Conservation (phyloP, 495 filamentous ascomycete genomes). For the Tuber calosporum region DNA sequence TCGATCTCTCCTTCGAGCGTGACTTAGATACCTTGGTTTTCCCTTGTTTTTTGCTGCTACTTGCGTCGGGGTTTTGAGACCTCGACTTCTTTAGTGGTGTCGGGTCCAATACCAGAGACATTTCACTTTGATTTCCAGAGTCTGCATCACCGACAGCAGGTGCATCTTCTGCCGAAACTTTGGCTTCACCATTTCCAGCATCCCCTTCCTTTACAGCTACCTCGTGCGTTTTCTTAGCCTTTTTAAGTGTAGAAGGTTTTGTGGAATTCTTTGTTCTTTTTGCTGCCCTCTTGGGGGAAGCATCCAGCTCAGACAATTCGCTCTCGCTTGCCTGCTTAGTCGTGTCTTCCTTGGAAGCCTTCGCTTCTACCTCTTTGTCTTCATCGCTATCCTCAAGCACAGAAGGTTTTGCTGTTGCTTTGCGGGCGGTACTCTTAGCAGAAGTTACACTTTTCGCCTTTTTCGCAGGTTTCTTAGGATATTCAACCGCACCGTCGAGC, state of each 20-base stretch:
- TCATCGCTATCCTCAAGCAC: conserved; percentile 22
- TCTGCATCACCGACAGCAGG: conserved; percentile 35
- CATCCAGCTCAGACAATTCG: conserved; percentile 30
- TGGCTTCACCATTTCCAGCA: conserved; percentile 33
- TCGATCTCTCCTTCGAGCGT: conserved; percentile 20
- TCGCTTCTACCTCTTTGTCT: conserved; percentile 2
- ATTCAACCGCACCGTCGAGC: conserved; percentile 15
- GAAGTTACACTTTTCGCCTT: conserved; percentile 14
- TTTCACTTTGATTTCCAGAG: conserved; percentile 65
- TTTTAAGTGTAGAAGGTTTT: conserved; percentile 11
- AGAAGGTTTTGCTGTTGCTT: conserved; percentile 22
- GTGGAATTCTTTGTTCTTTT: conserved; percentile 14
- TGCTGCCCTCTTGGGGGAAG: conserved; percentile 24
- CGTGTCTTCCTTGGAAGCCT: background rate
- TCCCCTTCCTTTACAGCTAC: conserved; percentile 44
- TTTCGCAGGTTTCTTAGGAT: background rate
- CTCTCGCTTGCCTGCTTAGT: conserved; percentile 14
- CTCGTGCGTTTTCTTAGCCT: conserved; percentile 9
- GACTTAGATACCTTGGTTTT: conserved; percentile 31
- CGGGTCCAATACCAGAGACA: conserved; percentile 61
- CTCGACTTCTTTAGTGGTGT: conserved; percentile 27
- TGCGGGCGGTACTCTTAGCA: conserved; percentile 12
- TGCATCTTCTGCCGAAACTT: conserved; percentile 31
- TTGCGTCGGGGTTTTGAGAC: background rate
- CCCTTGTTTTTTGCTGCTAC: conserved; percentile 10